Base-by-base conservation (phyloP, 371 early-diverging fungal species). In the Conidiobolus incongruus region DNA sequence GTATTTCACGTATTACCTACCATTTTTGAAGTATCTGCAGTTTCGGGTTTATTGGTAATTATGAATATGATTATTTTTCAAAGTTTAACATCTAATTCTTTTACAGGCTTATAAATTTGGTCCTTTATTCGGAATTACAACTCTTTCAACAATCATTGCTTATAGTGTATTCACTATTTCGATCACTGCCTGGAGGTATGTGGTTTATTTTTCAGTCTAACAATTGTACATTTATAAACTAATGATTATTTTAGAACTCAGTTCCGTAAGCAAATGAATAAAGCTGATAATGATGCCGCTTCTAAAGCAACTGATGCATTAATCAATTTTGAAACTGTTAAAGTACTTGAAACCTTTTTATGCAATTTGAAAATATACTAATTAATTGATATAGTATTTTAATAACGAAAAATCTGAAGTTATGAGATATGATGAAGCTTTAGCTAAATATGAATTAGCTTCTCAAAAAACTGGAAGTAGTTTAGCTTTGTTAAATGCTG, bases 1-100 rank as follows among this genome's bases (percentile, higher is more conserved):
- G 88, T 95, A 7, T 85, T 95, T 53, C 88, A 95, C 52, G 65
- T 93, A 13, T 54, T 82, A 31, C 96, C 96, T 0, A 95, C 96
- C 17, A 68, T 75, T 0, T 61, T 95, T n/a, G 96, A 95, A 54
- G 89, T 93, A 19, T 66, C 80, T 3, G 75, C 93, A 58, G 96
- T 95, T 1, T 87, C 88, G 49, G 84, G 88, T 45, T 86, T 95
- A 47, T 56, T 95, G 62, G 66, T 62, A 58, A 48, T 17, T 21
- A 39, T 21, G 19, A 40, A 31, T 10, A 37, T 21, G 17, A 36
- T 10, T 12, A 23, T 21, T 22, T 19, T 33, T 4, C 3, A 21
- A 7, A 6, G 2, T 21, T 4, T 4, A 38, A 4, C 7, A 5
- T 4, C 7, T 11, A 11, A 8, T 15, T 24, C 11, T 28, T 15